These are phyloP conservation scores for Choiromyces venosus DNA, from an alignment of 495 filamentous ascomycete species.

Conservation along the genomic window DNA sequence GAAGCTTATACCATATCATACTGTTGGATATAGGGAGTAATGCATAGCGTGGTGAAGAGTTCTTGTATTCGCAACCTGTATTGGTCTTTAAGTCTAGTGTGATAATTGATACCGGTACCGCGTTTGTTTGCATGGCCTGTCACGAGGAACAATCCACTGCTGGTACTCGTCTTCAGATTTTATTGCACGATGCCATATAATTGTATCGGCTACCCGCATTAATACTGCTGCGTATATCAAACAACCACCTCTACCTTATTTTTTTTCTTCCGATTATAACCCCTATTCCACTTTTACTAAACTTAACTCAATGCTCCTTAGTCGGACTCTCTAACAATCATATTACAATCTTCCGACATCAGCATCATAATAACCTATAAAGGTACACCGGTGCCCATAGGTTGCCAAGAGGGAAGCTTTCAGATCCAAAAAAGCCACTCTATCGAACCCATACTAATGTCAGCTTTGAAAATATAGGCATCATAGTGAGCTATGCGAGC, in stretches of 20 bases:
- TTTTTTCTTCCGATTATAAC: too few species aligned
- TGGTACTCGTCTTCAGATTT: too few species aligned
- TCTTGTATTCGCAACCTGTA: background rate
- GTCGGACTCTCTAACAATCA: background rate
- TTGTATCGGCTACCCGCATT: background rate
- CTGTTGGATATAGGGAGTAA: background rate
- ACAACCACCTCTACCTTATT: too few species aligned
- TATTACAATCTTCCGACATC: background rate
- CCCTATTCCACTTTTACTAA: too few species aligned
- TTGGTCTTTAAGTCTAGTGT: too few species aligned
- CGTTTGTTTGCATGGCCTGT: too few species aligned
- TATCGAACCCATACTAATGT: background rate
- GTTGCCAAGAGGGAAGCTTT: background rate
- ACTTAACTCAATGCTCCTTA: background rate
- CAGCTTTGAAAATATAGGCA: background rate
- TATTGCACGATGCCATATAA: too few species aligned
- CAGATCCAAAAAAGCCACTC: background rate
- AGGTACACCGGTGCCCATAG: background rate
- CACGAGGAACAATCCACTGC: too few species aligned
- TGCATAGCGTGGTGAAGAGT: background rate
- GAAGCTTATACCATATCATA: background rate
- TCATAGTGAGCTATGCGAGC: background rate
- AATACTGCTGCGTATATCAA: background rate
- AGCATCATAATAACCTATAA: background rate
- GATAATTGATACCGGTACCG: too few species aligned